Conservation (phyloP, 2,329 filamentous ascomycete genomes). For the Mollisiaceae sp. region DNA sequence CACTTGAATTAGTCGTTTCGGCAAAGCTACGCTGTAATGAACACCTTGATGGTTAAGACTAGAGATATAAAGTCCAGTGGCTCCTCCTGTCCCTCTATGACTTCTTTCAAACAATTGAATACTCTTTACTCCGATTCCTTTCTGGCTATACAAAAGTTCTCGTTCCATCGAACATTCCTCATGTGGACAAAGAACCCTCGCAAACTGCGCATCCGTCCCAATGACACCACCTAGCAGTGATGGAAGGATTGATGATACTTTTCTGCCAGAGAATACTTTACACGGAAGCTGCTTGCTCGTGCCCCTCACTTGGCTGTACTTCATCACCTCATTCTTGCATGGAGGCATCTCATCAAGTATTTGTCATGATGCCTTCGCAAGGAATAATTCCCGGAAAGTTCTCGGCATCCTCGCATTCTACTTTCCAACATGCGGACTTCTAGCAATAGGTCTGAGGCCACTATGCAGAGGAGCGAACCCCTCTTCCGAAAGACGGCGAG, state of each 20-base stretch:
- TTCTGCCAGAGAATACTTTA: background rate
- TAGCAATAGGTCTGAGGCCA: background rate
- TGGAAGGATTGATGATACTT: background rate
- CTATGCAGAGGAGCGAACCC: background rate
- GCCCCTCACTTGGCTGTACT: constrained; percentile 1
- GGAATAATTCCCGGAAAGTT: constrained; percentile 1
- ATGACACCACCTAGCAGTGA: background rate
- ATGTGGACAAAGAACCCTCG: background rate
- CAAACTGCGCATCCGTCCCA: background rate
- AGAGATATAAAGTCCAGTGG: constrained; percentile 1
- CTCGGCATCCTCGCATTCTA: constrained; percentile 7
- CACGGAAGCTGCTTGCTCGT: background rate
- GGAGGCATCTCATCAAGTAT: constrained; percentile 2
- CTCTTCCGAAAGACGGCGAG: constrained; percentile 2
- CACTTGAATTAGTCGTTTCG: background rate
- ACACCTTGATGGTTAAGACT: constrained; percentile 6
- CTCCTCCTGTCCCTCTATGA: background rate
- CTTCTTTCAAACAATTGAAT: background rate
- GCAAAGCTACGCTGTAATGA: background rate
- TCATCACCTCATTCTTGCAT: background rate
- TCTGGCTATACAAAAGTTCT: no score
- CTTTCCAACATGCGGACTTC: background rate
- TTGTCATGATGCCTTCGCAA: background rate
- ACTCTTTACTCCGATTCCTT: background rate
- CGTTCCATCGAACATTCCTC: background rate